These are phyloP conservation scores for Setaria italica DNA, from an alignment of 202 grass and related monocot species.

Conservation along the genomic window DNA sequence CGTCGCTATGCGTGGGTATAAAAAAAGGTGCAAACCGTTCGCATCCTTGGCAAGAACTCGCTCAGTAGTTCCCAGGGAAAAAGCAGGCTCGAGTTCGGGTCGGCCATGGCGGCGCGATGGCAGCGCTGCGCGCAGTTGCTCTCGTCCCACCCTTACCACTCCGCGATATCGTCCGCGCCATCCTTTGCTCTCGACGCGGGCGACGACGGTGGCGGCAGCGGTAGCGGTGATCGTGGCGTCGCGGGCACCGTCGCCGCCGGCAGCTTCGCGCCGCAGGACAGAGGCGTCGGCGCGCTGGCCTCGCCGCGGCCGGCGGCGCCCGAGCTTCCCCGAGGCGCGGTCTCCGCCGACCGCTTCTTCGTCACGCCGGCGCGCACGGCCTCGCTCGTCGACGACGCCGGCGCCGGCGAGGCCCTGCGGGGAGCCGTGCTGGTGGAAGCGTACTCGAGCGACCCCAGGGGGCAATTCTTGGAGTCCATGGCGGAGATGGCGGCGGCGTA, in stretches of 20 bases:
- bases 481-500: conserved; percentile 50
- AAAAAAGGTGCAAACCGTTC: neutral
- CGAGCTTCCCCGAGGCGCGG: conserved; percentile 5
- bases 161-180: conserved; percentile 38
- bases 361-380: conserved; percentile 24
- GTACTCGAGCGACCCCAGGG: conserved; percentile 46
- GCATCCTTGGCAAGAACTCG: neutral
- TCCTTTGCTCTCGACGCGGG: neutral
- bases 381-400: conserved; percentile 4
- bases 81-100: neutral
- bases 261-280: neutral
- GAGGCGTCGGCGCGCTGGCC: neutral
- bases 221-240: neutral
- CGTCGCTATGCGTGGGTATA: neutral
- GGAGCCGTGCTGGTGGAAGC: conserved; percentile 33
- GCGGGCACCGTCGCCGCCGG: neutral
- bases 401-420: neutral
- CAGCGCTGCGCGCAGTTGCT: conserved; percentile 27
- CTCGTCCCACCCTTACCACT: conserved; percentile 44
- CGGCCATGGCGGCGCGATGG: conserved; percentile 31
- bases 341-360: conserved; percentile 50
- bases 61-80: too few relatives aligned
- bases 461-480: conserved; percentile 47
- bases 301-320: neutral
- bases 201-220: neutral